Conservation (phyloP, 768 basidiomycete species). For the Lanmaoa rubissima region DNA sequence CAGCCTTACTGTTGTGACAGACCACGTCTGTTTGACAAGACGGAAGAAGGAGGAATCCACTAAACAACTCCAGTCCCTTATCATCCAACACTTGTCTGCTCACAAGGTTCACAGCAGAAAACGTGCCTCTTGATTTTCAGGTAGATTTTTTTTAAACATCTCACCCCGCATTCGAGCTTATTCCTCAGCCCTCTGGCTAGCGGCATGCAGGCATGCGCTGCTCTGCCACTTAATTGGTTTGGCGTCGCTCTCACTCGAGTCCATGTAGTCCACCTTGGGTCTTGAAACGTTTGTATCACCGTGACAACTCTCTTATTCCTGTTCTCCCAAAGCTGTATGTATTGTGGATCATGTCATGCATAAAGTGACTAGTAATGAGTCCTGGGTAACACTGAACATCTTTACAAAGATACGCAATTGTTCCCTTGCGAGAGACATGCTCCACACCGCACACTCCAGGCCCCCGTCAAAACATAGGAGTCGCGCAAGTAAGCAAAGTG, state of each 20-base stretch:
- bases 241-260: too few species aligned
- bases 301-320: background rate
- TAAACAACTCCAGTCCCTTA: conserved; percentile 13
- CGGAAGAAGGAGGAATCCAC: conserved; percentile 19
- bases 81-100: conserved; percentile 15
- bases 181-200: background rate
- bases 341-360: background rate
- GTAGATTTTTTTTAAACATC: background rate
- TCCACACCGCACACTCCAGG: background rate
- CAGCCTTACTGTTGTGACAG: conserved; percentile 9
- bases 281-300: background rate
- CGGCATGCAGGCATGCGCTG: background rate
- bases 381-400: background rate
- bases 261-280: background rate
- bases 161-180: background rate
- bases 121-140: background rate
- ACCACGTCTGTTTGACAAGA: conserved; percentile 22
- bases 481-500: background rate
- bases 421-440: background rate
- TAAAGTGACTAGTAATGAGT: background rate
- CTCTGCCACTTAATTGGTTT: background rate
- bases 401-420: background rate
- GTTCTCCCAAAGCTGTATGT: background rate
- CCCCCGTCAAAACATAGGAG: background rate
- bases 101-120: background rate